Evolutionary conservation across 2,329 filamentous ascomycete genomes (phyloP).

Genomic region (Monilinia polystroma): DNA sequence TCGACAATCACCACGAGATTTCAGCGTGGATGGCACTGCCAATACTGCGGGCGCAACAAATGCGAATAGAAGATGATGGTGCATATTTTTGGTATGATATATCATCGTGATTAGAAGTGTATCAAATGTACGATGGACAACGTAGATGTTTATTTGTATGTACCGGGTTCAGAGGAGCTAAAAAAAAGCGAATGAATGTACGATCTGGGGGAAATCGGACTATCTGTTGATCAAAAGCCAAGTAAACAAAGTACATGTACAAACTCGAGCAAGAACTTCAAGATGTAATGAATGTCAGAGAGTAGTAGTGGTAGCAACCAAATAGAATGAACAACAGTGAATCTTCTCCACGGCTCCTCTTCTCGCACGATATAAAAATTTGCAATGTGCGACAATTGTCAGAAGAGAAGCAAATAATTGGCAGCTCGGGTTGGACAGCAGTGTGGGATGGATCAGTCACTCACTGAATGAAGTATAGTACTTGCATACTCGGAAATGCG

Average conservation of each 20-base stretch:
- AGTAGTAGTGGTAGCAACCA: not conserved
- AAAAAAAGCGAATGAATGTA: not conserved
- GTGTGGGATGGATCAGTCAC: not conserved
- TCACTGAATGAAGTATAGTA: slow-evolving; percentile 2
- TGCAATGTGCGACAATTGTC: not conserved
- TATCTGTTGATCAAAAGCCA: not conserved
- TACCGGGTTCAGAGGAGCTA: not conserved
- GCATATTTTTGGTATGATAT: slow-evolving; percentile 12
- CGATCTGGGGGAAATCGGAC: not conserved
- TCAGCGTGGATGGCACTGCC: slow-evolving; percentile 2
- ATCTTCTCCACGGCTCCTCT: not conserved
- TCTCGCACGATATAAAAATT: not conserved
- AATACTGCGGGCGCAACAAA: slow-evolving; percentile 20
- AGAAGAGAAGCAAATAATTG: slow-evolving; percentile 3
- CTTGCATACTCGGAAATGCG: slow-evolving; percentile 5
- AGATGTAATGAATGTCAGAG: not conserved
- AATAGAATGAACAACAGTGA: slow-evolving; percentile 3
- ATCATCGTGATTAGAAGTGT: slow-evolving; percentile 1
- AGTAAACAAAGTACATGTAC: not conserved
- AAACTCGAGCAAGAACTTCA: not conserved
- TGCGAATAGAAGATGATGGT: slow-evolving; percentile 8
- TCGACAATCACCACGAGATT: slow-evolving; percentile 27
- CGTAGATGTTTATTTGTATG: not conserved
- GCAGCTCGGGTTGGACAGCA: slow-evolving; percentile 8
- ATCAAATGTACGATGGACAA: slow-evolving; percentile 13